Percentiles rank a stretch among this genome's conserved stretches.
Evolutionary conservation across 2,329 filamentous ascomycete genomes (phyloP).

Genomic region (Colletotrichum sp.): DNA sequence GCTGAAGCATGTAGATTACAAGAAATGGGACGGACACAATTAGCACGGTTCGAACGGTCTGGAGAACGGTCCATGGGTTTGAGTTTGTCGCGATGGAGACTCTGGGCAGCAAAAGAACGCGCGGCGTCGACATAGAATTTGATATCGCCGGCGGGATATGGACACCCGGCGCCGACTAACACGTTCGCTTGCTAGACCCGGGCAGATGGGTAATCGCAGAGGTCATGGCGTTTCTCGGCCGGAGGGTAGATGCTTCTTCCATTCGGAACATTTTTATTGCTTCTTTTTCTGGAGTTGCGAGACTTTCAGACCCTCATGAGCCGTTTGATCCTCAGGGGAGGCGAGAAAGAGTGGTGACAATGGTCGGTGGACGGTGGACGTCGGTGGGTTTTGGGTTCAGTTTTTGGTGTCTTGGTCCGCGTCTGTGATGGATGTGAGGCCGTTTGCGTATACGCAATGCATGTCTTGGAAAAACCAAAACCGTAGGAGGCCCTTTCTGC

Average conservation of each 20-base stretch:
- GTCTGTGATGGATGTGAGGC: not conserved
- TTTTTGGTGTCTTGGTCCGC: not conserved
- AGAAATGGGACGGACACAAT: not conserved
- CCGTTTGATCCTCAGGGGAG: not conserved
- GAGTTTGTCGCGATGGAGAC: not conserved
- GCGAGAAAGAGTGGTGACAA: not conserved
- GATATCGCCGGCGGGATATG: not conserved
- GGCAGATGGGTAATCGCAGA: not conserved
- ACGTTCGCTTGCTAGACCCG: not conserved
- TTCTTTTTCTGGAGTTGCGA: not conserved
- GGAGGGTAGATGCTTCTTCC: not conserved
- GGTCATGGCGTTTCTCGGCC: not conserved
- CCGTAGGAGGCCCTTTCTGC: not conserved
- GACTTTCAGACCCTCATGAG: not conserved
- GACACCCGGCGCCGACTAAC: not conserved
- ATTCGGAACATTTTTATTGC: not conserved
- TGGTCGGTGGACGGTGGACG: not conserved
- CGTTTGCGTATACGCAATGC: not conserved
- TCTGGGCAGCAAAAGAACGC: not conserved
- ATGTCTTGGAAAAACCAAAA: not conserved
- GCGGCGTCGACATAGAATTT: not conserved
- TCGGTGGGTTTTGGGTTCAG: not conserved
- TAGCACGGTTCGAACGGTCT: not conserved
- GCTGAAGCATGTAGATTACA: conserved; percentile 6
- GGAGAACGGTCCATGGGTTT: not conserved